Conservation (phyloP, 139 green algal genomes). For the Chlorella vulgaris region DNA sequence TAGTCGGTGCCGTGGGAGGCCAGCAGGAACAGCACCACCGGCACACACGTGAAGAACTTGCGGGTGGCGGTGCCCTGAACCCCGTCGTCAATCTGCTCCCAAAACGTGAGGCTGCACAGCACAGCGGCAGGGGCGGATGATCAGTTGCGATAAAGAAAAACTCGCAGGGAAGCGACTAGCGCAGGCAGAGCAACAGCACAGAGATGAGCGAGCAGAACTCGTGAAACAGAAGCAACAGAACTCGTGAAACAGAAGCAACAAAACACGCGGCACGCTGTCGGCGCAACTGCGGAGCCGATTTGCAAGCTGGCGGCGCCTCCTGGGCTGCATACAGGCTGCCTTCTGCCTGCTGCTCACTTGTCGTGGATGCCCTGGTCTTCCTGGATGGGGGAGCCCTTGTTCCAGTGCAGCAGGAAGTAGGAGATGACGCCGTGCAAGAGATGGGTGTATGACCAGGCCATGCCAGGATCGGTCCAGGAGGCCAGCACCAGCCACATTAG, state of each 20-base stretch:
- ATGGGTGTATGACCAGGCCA: constrained; percentile 92
- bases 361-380: constrained; percentile 86
- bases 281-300: background rate
- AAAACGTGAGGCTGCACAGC: constrained; percentile 81
- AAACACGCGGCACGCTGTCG: too few species aligned
- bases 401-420: constrained; percentile 91
- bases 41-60: constrained; percentile 89
- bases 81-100: constrained; percentile 82
- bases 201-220: too few species aligned
- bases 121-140: background rate
- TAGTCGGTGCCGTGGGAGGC: constrained; percentile 88
- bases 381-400: constrained; percentile 79
- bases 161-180: background rate
- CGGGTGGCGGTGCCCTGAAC: constrained; percentile 78
- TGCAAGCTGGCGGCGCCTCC: background rate
- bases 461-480: constrained; percentile 67
- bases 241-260: too few species aligned
- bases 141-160: background rate
- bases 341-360: constrained; percentile 15
- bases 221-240: too few species aligned
- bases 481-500: constrained; percentile 75
- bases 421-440: constrained; percentile 78
- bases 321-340: too few species aligned
- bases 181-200: background rate
- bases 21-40: constrained; percentile 84